phyloP scores from a whole-genome alignment of 352 stramenopile genomes.

The Aphanomyces stellatus region DNA sequence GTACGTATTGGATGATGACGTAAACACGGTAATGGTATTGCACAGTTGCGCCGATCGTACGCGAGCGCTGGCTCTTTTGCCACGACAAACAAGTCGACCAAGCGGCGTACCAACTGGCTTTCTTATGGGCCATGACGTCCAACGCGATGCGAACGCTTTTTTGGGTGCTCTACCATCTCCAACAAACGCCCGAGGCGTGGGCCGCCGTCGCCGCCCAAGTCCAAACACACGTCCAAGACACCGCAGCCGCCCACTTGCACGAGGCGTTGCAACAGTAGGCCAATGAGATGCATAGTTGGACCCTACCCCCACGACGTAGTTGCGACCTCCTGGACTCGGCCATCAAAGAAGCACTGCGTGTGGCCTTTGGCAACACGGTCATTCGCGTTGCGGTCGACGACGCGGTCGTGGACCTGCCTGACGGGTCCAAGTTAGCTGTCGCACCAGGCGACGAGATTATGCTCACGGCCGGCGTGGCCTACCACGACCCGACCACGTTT shows the following conservation, averaged over 20 bases:
- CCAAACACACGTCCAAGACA: neutral
- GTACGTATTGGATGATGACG: neutral
- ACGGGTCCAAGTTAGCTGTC: neutral
- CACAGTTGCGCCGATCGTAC: slow-evolving; percentile 8
- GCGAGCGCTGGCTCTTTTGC: neutral
- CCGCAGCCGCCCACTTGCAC: neutral
- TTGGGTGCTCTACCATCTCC: slow-evolving; percentile 6
- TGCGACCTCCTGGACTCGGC: slow-evolving; percentile 7
- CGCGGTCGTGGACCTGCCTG: neutral
- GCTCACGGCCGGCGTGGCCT: neutral
- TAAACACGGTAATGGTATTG: neutral
- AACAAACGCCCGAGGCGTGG: neutral
- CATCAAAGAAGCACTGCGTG: slow-evolving; percentile 15
- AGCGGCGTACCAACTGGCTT: slow-evolving; percentile 13
- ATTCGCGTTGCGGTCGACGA: slow-evolving; percentile 1
- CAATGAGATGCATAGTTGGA: no score
- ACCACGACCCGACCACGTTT: slow-evolving; percentile 4
- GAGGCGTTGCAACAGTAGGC: neutral
- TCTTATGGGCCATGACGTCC: slow-evolving; percentile 18
- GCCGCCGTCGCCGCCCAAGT: neutral
- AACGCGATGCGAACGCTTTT: slow-evolving; percentile 11
- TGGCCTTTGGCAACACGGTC: neutral
- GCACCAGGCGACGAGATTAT: neutral
- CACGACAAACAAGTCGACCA: neutral
- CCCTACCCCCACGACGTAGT: neutral